These are phyloP conservation scores for Malbranchea cinnamomea DNA, from an alignment of 2,329 filamentous ascomycete genomes.

Conservation along the genomic window DNA sequence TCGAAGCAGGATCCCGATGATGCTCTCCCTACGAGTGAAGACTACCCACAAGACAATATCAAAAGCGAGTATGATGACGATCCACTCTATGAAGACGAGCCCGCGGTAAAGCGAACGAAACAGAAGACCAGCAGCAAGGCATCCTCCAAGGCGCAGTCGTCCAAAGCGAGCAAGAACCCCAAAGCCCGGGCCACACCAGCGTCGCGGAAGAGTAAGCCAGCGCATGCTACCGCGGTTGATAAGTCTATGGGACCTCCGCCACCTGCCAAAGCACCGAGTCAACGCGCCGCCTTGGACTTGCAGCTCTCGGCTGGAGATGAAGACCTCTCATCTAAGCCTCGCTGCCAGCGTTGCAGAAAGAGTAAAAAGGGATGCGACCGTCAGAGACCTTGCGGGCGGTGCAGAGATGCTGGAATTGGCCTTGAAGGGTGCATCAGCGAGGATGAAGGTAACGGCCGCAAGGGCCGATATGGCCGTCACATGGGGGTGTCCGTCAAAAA, in stretches of 20 bases:
- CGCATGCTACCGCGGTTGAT: constrained; percentile 9
- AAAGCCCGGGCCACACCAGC: constrained; percentile 20
- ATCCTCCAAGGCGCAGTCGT: constrained; percentile 4
- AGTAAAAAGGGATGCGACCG: constrained; percentile 99
- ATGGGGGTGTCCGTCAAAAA: constrained; percentile 56
- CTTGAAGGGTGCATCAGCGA: constrained; percentile 93
- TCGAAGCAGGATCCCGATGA: constrained; percentile 26
- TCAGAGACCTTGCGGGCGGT: constrained; percentile 85
- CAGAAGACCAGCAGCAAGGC: constrained; percentile 25
- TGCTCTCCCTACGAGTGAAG: constrained; percentile 33
- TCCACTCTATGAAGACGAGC: constrained; percentile 20
- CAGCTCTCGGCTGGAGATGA: constrained; percentile 60
- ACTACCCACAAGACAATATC: constrained; percentile 38
- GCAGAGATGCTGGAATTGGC: constrained; percentile 87
- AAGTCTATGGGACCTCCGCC: constrained; percentile 42
- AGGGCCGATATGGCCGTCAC: constrained; percentile 69
- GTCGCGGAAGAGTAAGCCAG: constrained; percentile 27
- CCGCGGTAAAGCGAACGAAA: constrained; percentile 39
- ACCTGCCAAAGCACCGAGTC: constrained; percentile 18
- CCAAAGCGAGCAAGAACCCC: constrained; percentile 11
- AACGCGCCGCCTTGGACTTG: constrained; percentile 45
- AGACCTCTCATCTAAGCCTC: constrained; percentile 85
- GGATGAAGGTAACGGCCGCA: constrained; percentile 92
- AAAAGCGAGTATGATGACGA: constrained; percentile 39
- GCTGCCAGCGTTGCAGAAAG: constrained; percentile 96